Evolutionary conservation across 1,284 basidiomycete genomes (phyloP).

Genomic region (Clitocybe nebularis): DNA sequence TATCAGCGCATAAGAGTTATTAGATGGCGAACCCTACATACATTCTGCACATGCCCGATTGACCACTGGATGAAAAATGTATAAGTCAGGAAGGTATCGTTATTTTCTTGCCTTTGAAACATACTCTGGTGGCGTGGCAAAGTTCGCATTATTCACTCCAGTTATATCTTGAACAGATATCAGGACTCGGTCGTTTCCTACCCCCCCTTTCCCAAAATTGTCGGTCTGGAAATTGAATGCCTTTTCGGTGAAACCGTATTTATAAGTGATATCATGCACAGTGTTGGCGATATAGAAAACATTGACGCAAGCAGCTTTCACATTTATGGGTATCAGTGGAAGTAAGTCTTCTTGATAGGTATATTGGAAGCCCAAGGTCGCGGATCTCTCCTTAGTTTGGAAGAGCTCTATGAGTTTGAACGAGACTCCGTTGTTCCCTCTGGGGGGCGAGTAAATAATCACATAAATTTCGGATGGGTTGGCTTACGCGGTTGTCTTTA

Average conservation of each 20-base stretch:
- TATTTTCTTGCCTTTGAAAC: conserved; percentile 10
- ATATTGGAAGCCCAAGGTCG: conserved; percentile 45
- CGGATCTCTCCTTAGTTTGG: too few relatives aligned
- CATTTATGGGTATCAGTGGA: conserved; percentile 31
- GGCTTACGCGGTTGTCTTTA: conserved; percentile 18
- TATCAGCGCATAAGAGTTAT: background rate
- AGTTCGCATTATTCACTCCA: conserved; percentile 40
- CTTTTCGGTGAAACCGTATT: conserved; percentile 24
- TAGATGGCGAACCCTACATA: conserved; percentile 6
- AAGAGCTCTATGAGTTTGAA: conserved; percentile 32
- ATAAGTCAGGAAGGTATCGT: too few relatives aligned
- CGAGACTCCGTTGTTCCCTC: conserved; percentile 33
- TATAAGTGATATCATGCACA: conserved; percentile 45
- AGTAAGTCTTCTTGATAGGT: conserved; percentile 26
- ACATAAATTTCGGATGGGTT: background rate
- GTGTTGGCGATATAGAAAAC: conserved; percentile 47
- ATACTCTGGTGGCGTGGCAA: conserved; percentile 36
- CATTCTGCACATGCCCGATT: conserved; percentile 34
- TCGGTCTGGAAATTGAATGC: conserved; percentile 43
- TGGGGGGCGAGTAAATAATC: conserved; percentile 7
- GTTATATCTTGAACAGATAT: conserved; percentile 36
- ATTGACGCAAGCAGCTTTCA: conserved; percentile 43
- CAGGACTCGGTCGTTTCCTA: conserved; percentile 33
- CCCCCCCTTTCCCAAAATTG: conserved; percentile 38
- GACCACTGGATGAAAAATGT: conserved; percentile 25